phyloP scores from a whole-genome alignment of 2,329 filamentous ascomycete genomes.

The Teratosphaeria destructans region DNA sequence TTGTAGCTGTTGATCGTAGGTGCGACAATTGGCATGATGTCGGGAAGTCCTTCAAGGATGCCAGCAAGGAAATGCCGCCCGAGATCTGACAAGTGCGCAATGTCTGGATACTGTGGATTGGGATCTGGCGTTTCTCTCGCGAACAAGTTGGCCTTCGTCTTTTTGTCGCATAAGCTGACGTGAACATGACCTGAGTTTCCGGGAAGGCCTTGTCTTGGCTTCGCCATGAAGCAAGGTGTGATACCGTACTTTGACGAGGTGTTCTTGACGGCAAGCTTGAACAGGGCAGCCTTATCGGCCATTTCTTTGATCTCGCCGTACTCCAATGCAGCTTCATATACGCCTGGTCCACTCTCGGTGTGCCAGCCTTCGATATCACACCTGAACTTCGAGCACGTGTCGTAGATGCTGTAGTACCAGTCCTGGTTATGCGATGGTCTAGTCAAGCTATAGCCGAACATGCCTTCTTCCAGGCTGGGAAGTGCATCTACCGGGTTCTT shows the following conservation, averaged over 20 bases:
- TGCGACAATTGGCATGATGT: slow-evolving; percentile 90
- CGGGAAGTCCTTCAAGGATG: slow-evolving; percentile 75
- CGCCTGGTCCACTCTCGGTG: slow-evolving; percentile 84
- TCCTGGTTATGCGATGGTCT: slow-evolving; percentile 82
- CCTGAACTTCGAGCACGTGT: slow-evolving; percentile 64
- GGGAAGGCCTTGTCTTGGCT: slow-evolving; percentile 79
- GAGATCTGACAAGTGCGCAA: slow-evolving; percentile 72
- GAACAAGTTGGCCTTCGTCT: slow-evolving; percentile 74
- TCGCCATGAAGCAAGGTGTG: slow-evolving; percentile 97
- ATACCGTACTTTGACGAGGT: slow-evolving; percentile 80
- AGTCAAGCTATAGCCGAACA: slow-evolving; percentile 91
- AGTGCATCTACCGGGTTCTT: slow-evolving; percentile 63
- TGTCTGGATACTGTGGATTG: slow-evolving; percentile 61
- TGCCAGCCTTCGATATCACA: slow-evolving; percentile 91
- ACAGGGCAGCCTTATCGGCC: slow-evolving; percentile 83
- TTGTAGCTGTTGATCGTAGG: slow-evolving; percentile 98
- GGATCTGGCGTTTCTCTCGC: slow-evolving; percentile 61
- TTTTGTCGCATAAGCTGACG: slow-evolving; percentile 67
- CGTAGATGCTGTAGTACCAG: slow-evolving; percentile 81
- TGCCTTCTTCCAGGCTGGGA: slow-evolving; percentile 76
- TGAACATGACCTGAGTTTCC: slow-evolving; percentile 97
- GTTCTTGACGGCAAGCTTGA: slow-evolving; percentile 92
- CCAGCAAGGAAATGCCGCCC: slow-evolving; percentile 91
- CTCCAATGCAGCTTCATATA: slow-evolving; percentile 90
- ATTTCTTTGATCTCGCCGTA: slow-evolving; percentile 80